phyloP scores from a whole-genome alignment of 1,284 basidiomycete species.

The Sporisorium reilianum region DNA sequence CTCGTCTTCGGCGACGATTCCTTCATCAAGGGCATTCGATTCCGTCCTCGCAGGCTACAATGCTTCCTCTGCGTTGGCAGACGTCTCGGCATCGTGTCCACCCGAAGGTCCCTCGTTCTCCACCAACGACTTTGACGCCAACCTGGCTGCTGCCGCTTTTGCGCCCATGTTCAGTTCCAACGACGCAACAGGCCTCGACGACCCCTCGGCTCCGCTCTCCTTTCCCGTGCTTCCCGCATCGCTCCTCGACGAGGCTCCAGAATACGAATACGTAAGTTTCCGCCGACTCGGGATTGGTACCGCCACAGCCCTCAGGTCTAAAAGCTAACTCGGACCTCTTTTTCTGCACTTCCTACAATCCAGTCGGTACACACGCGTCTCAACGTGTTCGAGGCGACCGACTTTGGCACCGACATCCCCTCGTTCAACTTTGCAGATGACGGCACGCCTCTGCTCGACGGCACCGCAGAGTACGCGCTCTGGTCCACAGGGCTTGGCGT shows the following conservation, averaged over 20 bases:
- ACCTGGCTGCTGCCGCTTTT: constrained; percentile 39
- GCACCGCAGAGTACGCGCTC: constrained; percentile 27
- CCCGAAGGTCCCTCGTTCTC: constrained; percentile 38
- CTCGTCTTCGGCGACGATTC: constrained; percentile 12
- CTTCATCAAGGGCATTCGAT: constrained; percentile 27
- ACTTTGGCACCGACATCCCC: constrained; percentile 31
- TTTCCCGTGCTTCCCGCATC: constrained; percentile 64
- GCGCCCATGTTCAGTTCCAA: constrained; percentile 16
- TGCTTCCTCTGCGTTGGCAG: constrained; percentile 15
- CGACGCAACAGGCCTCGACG: constrained; percentile 13
- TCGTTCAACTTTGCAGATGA: constrained; percentile 36
- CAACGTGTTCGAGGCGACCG: constrained; percentile 59
- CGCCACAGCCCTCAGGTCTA: too few relatives aligned
- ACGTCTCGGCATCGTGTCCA: constrained; percentile 32
- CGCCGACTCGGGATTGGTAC: too few relatives aligned
- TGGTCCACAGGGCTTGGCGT: constrained; percentile 33
- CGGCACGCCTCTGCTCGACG: constrained; percentile 34
- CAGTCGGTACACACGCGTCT: constrained; percentile 64
- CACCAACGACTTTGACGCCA: constrained; percentile 36
- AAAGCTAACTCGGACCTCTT: background rate
- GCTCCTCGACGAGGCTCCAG: constrained; percentile 59
- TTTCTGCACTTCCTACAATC: background rate
- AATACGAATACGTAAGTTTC: constrained; percentile 66
- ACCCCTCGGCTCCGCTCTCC: constrained; percentile 39
- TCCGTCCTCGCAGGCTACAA: constrained; percentile 23